Conservation (phyloP, 345 rosid species). For the Salix brachista region DNA sequence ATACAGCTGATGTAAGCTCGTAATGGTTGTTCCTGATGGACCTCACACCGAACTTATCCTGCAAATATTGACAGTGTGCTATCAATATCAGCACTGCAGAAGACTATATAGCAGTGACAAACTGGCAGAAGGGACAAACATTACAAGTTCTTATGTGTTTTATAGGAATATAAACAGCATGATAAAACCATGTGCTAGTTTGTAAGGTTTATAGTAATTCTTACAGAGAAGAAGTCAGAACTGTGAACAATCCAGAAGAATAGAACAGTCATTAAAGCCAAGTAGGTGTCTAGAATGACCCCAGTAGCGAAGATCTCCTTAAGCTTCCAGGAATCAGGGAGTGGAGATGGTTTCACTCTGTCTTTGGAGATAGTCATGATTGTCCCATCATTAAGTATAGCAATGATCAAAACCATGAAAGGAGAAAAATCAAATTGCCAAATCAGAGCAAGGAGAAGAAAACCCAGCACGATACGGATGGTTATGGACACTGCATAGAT, state of each 20-base stretch:
- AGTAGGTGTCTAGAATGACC: constrained; percentile 67
- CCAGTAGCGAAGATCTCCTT: constrained; percentile 88
- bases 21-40: constrained; percentile 42
- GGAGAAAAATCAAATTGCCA: constrained; percentile 96
- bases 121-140: no score
- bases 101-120: neutral
- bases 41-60: constrained; percentile 73
- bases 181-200: neutral
- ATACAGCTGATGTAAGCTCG: constrained; percentile 75
- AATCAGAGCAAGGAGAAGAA: constrained; percentile 78
- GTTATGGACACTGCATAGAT: constrained; percentile 95
- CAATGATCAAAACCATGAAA: constrained; percentile 90
- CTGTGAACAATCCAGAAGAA: constrained; percentile 72
- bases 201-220: neutral
- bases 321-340: constrained; percentile 88
- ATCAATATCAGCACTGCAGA: neutral
- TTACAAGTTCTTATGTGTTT: neutral
- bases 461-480: constrained; percentile 81
- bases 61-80: constrained; percentile 8
- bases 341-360: constrained; percentile 79
- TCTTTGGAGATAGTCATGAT: constrained; percentile 84
- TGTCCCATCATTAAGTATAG: constrained; percentile 82
- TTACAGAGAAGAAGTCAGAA: constrained; percentile 77
- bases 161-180: neutral
- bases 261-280: constrained; percentile 73